Percentiles rank a stretch among this genome's conserved stretches.
Evolutionary conservation across 2,329 filamentous ascomycete species (phyloP).

Genomic region (Rhynchosporium graminicola): DNA sequence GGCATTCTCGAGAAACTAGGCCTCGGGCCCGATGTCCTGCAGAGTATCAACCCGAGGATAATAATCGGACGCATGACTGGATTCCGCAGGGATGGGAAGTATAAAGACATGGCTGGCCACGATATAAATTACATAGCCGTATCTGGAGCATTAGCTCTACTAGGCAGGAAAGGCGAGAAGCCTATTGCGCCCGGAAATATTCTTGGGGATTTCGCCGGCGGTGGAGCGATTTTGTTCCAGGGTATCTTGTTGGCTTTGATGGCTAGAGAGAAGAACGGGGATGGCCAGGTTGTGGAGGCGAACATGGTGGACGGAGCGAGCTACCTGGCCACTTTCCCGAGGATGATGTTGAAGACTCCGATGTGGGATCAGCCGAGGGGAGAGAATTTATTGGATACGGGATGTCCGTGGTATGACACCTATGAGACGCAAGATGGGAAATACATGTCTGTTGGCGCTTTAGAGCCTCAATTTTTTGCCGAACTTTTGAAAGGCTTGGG

Average conservation of each 20-base stretch:
- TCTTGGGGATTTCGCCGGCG: conserved; percentile 87
- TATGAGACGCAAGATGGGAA: conserved; percentile 80
- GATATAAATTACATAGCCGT: conserved; percentile 97
- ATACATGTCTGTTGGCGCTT: conserved; percentile 84
- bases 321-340: conserved; percentile 77
- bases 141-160: conserved; percentile 73
- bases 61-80: conserved; percentile 87
- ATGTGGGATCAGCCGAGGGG: conserved; percentile 67
- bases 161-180: conserved; percentile 68
- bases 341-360: conserved; percentile 64
- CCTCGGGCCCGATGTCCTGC: conserved; percentile 68
- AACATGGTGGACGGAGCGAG: conserved; percentile 94
- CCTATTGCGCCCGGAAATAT: conserved; percentile 83
- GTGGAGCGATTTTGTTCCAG: conserved; percentile 78
- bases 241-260: conserved; percentile 81
- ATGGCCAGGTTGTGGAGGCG: conserved; percentile 86
- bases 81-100: conserved; percentile 84
- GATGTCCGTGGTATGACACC: conserved; percentile 84
- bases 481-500: conserved; percentile 67
- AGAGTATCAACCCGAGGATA: conserved; percentile 68
- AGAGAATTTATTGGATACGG: conserved; percentile 78
- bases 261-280: conserved; percentile 61
- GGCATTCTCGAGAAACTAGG: conserved; percentile 85
- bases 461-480: conserved; percentile 85
- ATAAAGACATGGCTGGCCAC: conserved; percentile 86